Percentiles rank a stretch among this genome's conserved stretches.
These are phyloP conservation scores for Pseudogymnoascus pannorum DNA, from an alignment of 2,329 filamentous ascomycete species.

Conservation along the genomic window DNA sequence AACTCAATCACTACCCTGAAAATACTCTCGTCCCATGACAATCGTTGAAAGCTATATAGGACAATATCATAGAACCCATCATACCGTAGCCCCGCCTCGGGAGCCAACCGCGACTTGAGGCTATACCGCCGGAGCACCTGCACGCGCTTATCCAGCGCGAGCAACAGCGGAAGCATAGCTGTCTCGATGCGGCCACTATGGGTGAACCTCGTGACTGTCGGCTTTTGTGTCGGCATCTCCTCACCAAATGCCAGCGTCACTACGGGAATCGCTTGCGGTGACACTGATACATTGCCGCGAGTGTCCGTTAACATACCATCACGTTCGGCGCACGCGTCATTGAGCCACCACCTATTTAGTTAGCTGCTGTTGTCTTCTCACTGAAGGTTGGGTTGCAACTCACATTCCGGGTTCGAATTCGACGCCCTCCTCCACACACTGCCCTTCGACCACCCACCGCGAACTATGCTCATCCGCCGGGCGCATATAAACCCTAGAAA, in stretches of 20 bases:
- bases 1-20: slow-evolving; percentile 33
- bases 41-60: background rate
- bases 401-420: slow-evolving; percentile 41
- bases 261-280: slow-evolving; percentile 36
- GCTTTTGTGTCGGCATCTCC: slow-evolving; percentile 37
- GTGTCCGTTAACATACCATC: slow-evolving; percentile 46
- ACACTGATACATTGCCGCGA: slow-evolving; percentile 39
- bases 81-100: slow-evolving; percentile 46
- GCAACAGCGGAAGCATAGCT: slow-evolving; percentile 43
- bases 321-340: slow-evolving; percentile 46
- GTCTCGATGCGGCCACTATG: slow-evolving; percentile 37
- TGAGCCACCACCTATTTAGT: slow-evolving; percentile 48
- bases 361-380: slow-evolving; percentile 13
- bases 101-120: slow-evolving; percentile 45
- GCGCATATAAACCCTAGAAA: background rate
- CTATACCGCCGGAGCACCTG: slow-evolving; percentile 46
- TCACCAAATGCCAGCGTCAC: slow-evolving; percentile 45
- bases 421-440: slow-evolving; percentile 1
- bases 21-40: background rate
- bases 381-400: slow-evolving; percentile 20
- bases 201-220: slow-evolving; percentile 36
- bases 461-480: background rate
- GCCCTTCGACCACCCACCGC: slow-evolving; percentile 10
- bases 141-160: slow-evolving; percentile 41
- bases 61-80: slow-evolving; percentile 45